These are phyloP conservation scores for Chytriomyces hyalinus DNA, from an alignment of 192 early-diverging fungal species.

Conservation along the genomic window DNA sequence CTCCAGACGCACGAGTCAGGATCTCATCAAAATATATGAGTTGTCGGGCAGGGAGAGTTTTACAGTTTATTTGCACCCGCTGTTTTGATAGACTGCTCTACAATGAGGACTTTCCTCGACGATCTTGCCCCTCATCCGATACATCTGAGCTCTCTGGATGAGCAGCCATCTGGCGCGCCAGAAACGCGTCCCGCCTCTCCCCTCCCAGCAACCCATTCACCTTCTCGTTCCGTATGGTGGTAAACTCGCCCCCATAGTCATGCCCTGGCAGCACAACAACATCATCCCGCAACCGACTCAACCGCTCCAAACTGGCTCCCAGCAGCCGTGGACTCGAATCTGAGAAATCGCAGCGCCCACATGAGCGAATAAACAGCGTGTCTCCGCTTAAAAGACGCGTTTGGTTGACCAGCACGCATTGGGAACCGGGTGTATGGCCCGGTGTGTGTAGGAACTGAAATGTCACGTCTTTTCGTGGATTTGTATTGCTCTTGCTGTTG, in stretches of 20 bases:
- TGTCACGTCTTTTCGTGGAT: slow-evolving; percentile 6
- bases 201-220: slow-evolving; percentile 33
- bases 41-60: no score
- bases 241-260: slow-evolving; percentile 82
- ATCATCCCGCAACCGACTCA: slow-evolving; percentile 59
- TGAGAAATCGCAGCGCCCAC: slow-evolving; percentile 82
- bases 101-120: no score
- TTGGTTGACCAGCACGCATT: slow-evolving; percentile 79
- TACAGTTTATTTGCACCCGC: no score
- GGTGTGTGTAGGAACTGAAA: slow-evolving; percentile 89
- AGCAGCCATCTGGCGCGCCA: background rate
- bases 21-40: no score
- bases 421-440: slow-evolving; percentile 88
- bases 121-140: no score
- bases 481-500: background rate
- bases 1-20: no score
- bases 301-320: slow-evolving; percentile 71
- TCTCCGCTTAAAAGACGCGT: slow-evolving; percentile 83
- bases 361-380: slow-evolving; percentile 78
- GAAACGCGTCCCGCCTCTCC: background rate
- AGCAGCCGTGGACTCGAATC: slow-evolving; percentile 72
- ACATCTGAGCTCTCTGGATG: no score
- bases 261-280: slow-evolving; percentile 91
- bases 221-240: slow-evolving; percentile 74
- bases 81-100: no score